A percentile compares a stretch with the other conserved stretches of the same genome.
phyloP scores from a whole-genome alignment of 2,329 filamentous ascomycete genomes.

The Ceratocystis alfenasii region DNA sequence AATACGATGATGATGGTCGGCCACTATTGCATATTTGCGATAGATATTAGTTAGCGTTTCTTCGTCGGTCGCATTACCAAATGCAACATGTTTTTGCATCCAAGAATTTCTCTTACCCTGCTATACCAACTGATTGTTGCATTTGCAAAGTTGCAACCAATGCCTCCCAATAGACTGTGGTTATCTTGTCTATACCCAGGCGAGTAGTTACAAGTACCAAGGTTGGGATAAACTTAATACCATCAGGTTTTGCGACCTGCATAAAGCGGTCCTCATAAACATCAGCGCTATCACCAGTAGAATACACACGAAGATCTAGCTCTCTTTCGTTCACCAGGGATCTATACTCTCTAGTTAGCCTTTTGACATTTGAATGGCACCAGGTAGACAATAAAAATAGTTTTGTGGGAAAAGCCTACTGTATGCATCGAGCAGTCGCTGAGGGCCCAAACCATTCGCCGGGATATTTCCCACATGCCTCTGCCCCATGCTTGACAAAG shows the following conservation, averaged over 20 bases:
- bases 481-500: constrained; percentile 80
- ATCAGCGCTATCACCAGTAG: constrained; percentile 79
- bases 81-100: too few relatives aligned
- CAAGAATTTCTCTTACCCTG: constrained; percentile 50
- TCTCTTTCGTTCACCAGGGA: constrained; percentile 59
- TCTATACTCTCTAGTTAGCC: constrained; percentile 35
- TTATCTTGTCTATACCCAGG: constrained; percentile 87
- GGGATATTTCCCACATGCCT: constrained; percentile 82
- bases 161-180: constrained; percentile 90
- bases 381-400: too few relatives aligned
- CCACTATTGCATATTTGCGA: constrained; percentile 44
- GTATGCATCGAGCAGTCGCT: constrained; percentile 84
- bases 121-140: constrained; percentile 88
- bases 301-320: constrained; percentile 64
- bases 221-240: constrained; percentile 63
- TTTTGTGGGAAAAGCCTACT: constrained; percentile 43
- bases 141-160: constrained; percentile 74
- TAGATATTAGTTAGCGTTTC: constrained; percentile 10
- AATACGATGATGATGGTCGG: constrained; percentile 73
- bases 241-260: constrained; percentile 57
- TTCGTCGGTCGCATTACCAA: background rate
- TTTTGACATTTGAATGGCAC: too few relatives aligned
- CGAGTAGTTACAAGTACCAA: constrained; percentile 80
- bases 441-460: constrained; percentile 99
- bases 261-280: constrained; percentile 86